Base-by-base conservation (phyloP, 331 rosid species). In the Rhamnella rubrinervis region DNA sequence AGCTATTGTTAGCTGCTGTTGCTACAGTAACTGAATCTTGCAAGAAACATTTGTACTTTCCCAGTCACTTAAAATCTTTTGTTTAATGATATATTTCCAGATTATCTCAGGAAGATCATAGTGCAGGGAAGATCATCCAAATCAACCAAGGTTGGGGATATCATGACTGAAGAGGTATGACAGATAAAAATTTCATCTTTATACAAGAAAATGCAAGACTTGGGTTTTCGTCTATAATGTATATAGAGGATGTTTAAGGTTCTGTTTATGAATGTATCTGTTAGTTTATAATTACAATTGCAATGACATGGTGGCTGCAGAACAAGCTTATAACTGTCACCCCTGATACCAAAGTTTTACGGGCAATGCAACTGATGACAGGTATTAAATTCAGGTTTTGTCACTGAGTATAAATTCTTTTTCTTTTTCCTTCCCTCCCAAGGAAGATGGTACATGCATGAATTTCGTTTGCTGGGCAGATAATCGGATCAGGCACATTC, bases 81-180 rank as follows among this genome's bases (percentile, higher is more conserved):
- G 66, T 62, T 56, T 52, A 59, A 52, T 72, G 62, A 49, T 63
- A 12, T 37, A 15, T 75, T 46, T 64, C 26, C 84, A 95, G 99
- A 95, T 89, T 95, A 95, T 80, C 90, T 95, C 65, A 73, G 99
- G 81, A 95, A 95, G 95, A 95, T 95, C 87, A 91, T 95, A 18
- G 96, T 95, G 72, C 99, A 95, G 82, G 99, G 99, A 64, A 89
- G 97, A 74, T 95, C 99, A 57, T 95, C 99, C 82, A 95, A 91
- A 82, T 85, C 96, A 60, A 91, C 99, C 26, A 95, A 91, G 85
- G 99, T 95, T 47, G 99, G 99, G 66, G 99, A 95, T 78, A 95
- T 95, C 69, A 95, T 95, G 99, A 95, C 99, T 16, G 98, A 95
- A 75, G 98, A 95, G 97, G 99, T 95, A 88, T 60, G 37, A 60